Conservation (phyloP, 257 asterid species). For the Penstemon barbatus region DNA sequence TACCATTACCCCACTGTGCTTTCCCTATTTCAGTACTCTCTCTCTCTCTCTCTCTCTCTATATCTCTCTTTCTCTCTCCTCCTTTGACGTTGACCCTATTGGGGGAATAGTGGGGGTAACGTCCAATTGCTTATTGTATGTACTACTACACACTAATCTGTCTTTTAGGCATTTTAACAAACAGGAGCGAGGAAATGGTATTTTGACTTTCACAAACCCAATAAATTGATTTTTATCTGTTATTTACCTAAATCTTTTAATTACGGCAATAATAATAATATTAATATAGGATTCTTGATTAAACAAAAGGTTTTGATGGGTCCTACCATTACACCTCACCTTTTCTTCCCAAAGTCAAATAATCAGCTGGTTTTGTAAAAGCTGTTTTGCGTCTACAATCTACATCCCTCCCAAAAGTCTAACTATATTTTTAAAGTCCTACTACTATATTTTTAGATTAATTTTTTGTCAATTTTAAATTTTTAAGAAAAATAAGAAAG, state of each 20-base stretch:
- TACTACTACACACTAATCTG: not conserved
- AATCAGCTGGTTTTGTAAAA: constrained; percentile 49
- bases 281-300: constrained; percentile 32
- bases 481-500: too few relatives aligned
- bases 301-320: constrained; percentile 34
- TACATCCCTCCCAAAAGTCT: constrained; percentile 3
- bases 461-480: too few relatives aligned
- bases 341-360: constrained; percentile 50
- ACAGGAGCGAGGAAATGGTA: constrained; percentile 31
- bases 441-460: not conserved
- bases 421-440: not conserved
- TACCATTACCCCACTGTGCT: constrained; percentile 42
- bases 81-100: constrained; percentile 47
- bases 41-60: constrained; percentile 33
- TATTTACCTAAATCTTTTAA: constrained; percentile 19
- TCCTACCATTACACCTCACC: constrained; percentile 32
- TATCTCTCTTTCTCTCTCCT: constrained; percentile 25
- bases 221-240: constrained; percentile 27
- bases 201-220: constrained; percentile 63
- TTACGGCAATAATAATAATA: not conserved
- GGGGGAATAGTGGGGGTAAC: constrained; percentile 31
- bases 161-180: constrained; percentile 24
- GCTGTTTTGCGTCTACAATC: constrained; percentile 46
- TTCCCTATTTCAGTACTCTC: constrained; percentile 25
- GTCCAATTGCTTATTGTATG: constrained; percentile 27